Evolutionary conservation across 108 stramenopile species (phyloP), one percentile per base, ranked within the genome.

Genomic region (Tribonema minus): DNA sequence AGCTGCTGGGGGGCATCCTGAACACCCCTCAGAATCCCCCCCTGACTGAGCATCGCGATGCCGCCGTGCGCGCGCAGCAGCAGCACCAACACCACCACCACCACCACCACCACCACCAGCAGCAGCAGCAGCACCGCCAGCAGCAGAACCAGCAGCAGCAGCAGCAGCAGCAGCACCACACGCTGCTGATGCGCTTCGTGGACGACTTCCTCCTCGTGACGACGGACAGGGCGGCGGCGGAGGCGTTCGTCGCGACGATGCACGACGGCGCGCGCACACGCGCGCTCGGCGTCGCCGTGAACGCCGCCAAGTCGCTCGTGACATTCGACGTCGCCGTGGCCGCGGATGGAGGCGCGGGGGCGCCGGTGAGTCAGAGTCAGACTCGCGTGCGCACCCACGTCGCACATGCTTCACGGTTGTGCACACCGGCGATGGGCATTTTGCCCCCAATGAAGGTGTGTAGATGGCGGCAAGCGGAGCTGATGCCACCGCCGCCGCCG

Each of bases 1-100:
- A 72, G 29, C 62, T 94, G 34, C 69, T 93, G 20, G 82, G 80
- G 64, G 65, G 69, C n/a, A 78, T 88, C 20, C 88, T 90, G 30
- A 72, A 78, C 2, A 2, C 61, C 25, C 29, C 61, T 9, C 46
- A 54, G 46, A n/a, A n/a, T n/a, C n/a, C n/a, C n/a, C n/a, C n/a
- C n/a, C n/a, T n/a, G n/a, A n/a, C n/a, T n/a, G n/a, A n/a, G n/a
- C n/a, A n/a, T n/a, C n/a, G n/a, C n/a, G n/a, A n/a, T n/a, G n/a
- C n/a, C n/a, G n/a, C n/a, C n/a, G n/a, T n/a, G n/a, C n/a, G n/a
- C n/a, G n/a, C n/a, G n/a, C n/a, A n/a, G n/a, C n/a, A n/a, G n/a
- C n/a, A n/a, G n/a, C n/a, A n/a, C n/a, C n/a, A n/a, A n/a, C n/a
- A n/a, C n/a, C n/a, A n/a, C n/a, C n/a, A n/a, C n/a, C n/a, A n/a